A percentile compares a stretch with the other conserved stretches of the same genome.
Conservation (phyloP, 2,329 filamentous ascomycete species). For the Fusarium luffae region DNA sequence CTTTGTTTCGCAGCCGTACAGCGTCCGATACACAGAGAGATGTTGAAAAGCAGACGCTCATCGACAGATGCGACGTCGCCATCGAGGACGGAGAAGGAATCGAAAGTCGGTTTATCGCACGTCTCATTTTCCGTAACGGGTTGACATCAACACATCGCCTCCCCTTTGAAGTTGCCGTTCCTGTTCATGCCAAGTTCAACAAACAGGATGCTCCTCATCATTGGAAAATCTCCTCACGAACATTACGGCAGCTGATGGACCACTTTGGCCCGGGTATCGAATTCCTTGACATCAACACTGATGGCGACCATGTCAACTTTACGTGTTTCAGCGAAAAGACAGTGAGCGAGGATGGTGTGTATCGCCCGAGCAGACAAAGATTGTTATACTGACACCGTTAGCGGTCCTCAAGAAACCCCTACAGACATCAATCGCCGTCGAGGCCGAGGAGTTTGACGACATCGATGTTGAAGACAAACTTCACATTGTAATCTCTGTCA, state of each 20-base stretch:
- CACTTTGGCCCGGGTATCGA: slow-evolving; percentile 85
- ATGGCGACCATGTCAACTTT: slow-evolving; percentile 79
- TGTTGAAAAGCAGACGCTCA: slow-evolving; percentile 73
- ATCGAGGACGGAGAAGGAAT: slow-evolving; percentile 77
- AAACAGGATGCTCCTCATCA: slow-evolving; percentile 71
- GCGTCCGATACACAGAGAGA: slow-evolving; percentile 67
- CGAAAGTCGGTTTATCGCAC: slow-evolving; percentile 79
- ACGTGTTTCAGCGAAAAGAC: slow-evolving; percentile 86
- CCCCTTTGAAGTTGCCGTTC: slow-evolving; percentile 78
- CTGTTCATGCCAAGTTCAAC: slow-evolving; percentile 81
- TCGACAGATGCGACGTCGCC: slow-evolving; percentile 79
- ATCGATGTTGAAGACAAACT: slow-evolving; percentile 79
- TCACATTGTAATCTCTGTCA: slow-evolving; percentile 84
- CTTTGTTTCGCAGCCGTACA: slow-evolving; percentile 76
- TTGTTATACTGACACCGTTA: slow-evolving; percentile 46
- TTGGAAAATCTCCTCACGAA: slow-evolving; percentile 78
- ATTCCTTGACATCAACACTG: slow-evolving; percentile 80
- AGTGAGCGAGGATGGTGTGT: slow-evolving; percentile 66
- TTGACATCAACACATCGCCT: slow-evolving; percentile 82
- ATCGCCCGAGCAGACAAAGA: background rate
- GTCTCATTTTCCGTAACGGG: slow-evolving; percentile 79
- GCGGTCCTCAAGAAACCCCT: slow-evolving; percentile 83
- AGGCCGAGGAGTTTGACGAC: slow-evolving; percentile 80
- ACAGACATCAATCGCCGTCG: slow-evolving; percentile 81
- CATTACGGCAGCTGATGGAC: slow-evolving; percentile 79